Percentiles rank a stretch among this genome's conserved stretches.
Evolutionary conservation across 768 basidiomycete species (phyloP).

Genomic region (Psilocybe tampanensis): DNA sequence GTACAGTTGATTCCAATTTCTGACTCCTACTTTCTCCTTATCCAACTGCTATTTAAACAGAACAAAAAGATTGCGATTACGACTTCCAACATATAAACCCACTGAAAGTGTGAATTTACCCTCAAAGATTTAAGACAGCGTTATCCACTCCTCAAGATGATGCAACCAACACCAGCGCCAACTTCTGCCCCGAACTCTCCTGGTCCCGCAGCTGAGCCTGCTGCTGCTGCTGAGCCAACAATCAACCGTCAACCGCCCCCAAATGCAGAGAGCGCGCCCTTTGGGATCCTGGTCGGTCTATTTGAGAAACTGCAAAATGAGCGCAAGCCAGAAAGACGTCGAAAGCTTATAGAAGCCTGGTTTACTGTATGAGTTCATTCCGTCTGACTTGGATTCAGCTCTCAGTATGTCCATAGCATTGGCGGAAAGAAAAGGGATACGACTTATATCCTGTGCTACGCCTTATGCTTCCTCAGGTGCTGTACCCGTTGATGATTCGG

Average conservation of each 20-base stretch:
- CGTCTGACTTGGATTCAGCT: conserved; percentile 3
- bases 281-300: conserved; percentile 65
- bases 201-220: conserved; percentile 18
- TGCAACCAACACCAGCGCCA: conserved; percentile 72
- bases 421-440: conserved; percentile 83
- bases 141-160: conserved; percentile 27
- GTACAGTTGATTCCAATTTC: conserved; percentile 5
- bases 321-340: conserved; percentile 72
- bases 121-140: background rate
- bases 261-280: conserved; percentile 71
- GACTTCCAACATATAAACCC: background rate
- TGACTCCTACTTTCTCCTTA: background rate
- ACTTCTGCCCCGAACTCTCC: conserved; percentile 59
- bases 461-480: conserved; percentile 86
- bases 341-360: conserved; percentile 73
- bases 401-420: conserved; percentile 53
- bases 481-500: conserved; percentile 5
- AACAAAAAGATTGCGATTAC: too few relatives aligned
- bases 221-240: conserved; percentile 30
- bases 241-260: conserved; percentile 59
- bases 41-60: too few relatives aligned
- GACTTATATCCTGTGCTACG: conserved; percentile 91
- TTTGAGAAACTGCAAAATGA: conserved; percentile 78
- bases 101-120: background rate
- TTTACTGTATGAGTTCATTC: conserved; percentile 63